Base-by-base conservation (phyloP, 805 yeast species). In the Candida caryicola region DNA sequence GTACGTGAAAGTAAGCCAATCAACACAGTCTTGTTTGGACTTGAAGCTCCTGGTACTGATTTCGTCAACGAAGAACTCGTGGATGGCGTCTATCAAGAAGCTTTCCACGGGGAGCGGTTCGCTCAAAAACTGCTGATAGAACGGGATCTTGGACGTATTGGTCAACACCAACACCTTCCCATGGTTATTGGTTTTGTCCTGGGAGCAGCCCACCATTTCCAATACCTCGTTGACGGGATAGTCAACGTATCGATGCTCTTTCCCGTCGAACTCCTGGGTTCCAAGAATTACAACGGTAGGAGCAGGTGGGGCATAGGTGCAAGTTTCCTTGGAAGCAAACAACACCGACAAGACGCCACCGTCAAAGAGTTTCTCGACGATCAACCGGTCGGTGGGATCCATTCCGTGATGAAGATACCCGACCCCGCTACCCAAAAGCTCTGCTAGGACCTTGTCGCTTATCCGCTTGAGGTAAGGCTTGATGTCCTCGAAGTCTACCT, bases 61-160 rank as follows among this genome's bases (percentile, higher is more conserved):
- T 49, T 87, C 98, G 31, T 78, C 75, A 29, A 85, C 58, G 25
- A 91, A 72, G 0, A 76, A 70, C 55, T 93, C 97, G 42, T 76
- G 81, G 10, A 89, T 47, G 38, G 64, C 62, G 13, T 66, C 60
- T 39, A 74, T 74, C 46, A 89, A 54, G 49, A 73, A 77, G 60
- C 96, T 87, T 58, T 95, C 99, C 18, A 88, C 66, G 0, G 98
- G 97, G 9, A 88, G 57, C 0, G 95, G 77, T 44, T 84, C 87
- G 12, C 65, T 70, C 36, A 93, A 54, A 54, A 90, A 86, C 51
- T 81, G 79, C 37, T 72, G 76, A 57, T 85, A 88, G 53, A 84
- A 90, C 1, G 71, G 74, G 17, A 76, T 62, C 48, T 73, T 79
- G 2, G 78, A 52, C 0, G 72, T 45, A 33, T 73, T 74, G 0